phyloP scores from a whole-genome alignment of 2,329 filamentous ascomycete species.

The Atkinsonella hypoxylon region DNA sequence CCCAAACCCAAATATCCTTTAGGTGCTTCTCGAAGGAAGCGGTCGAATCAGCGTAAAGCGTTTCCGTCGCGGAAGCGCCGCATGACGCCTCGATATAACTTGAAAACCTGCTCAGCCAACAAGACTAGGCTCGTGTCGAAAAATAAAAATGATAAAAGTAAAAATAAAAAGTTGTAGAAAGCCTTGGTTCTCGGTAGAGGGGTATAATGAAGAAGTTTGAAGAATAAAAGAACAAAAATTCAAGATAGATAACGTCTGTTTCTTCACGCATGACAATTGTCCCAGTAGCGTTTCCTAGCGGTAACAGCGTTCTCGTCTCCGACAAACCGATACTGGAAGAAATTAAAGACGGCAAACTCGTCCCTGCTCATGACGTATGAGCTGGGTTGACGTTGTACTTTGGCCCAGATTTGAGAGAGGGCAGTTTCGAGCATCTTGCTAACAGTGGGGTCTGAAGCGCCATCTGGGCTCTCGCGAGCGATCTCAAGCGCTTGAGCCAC shows the following conservation, averaged over 20 bases:
- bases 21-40: too few species aligned
- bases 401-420: slow-evolving; percentile 53
- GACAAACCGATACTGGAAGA: slow-evolving; percentile 56
- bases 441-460: slow-evolving; percentile 49
- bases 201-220: too few species aligned
- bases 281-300: slow-evolving; percentile 42
- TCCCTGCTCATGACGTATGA: slow-evolving; percentile 63
- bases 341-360: slow-evolving; percentile 83
- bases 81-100: too few species aligned
- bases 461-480: slow-evolving; percentile 61
- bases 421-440: slow-evolving; percentile 53
- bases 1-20: too few species aligned
- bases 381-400: slow-evolving; percentile 50
- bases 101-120: too few species aligned
- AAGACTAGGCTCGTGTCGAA: too few species aligned
- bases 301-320: slow-evolving; percentile 35
- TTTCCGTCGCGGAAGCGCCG: too few species aligned
- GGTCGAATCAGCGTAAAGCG: too few species aligned
- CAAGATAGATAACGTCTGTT: not conserved
- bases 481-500: slow-evolving; percentile 62
- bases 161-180: too few species aligned
- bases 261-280: slow-evolving; percentile 26
- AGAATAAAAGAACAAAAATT: not conserved
- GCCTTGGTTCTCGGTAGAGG: too few species aligned
- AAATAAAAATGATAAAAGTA: too few species aligned